Evolutionary conservation across 1,139 yeast genomes (phyloP), one percentile per base, ranked within the genome.

Genomic region (Suhomyces panamericanus): DNA sequence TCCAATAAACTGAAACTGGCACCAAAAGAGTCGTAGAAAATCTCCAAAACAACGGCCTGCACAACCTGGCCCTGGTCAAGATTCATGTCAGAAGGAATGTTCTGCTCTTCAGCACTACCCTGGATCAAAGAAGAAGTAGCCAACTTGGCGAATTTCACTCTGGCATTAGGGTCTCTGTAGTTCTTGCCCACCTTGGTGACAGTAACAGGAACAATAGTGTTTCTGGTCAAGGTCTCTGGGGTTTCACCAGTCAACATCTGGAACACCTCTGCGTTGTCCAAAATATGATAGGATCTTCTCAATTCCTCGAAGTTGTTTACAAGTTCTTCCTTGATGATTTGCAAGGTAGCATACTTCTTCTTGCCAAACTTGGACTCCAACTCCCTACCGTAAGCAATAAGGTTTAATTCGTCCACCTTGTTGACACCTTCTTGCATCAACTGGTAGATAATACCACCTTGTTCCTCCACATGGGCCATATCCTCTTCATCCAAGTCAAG

Each of bases 401-500:
- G 74, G 56, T 90, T 86, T 55, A 93, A 80, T 50, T 90, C 96
- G 58, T 90, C 93, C 49, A 93, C 80, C 63, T 88, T 85, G 46
- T 84, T 87, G n/a, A 87, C 85, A 46, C 87, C 93, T 54, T 89
- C 96, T 49, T 83, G 85, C 64, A 86, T 78, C 53, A 93, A 75
- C 58, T 87, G 85, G 50, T 85, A 85, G 49, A 93, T 85, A 11
- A 91, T 90, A 38, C 96, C 97, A 47, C 96, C 95, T 52, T 74
- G 78, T 49, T 72, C 76, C 55, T 87, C 95, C 49, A 85, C 73
- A 47, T 85, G 95, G 3, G 85, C 88, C 60, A 88, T 77, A 56
- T 91, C 96, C 66, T 91, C 98, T 59, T 95, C 99, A 59, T 91
- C 97, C 53, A 90, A 77, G 59, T 95, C 99, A 52, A 93, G 75